These are phyloP conservation scores for Shiraia bambusicola DNA, from an alignment of 2,329 filamentous ascomycete species.

Conservation along the genomic window DNA sequence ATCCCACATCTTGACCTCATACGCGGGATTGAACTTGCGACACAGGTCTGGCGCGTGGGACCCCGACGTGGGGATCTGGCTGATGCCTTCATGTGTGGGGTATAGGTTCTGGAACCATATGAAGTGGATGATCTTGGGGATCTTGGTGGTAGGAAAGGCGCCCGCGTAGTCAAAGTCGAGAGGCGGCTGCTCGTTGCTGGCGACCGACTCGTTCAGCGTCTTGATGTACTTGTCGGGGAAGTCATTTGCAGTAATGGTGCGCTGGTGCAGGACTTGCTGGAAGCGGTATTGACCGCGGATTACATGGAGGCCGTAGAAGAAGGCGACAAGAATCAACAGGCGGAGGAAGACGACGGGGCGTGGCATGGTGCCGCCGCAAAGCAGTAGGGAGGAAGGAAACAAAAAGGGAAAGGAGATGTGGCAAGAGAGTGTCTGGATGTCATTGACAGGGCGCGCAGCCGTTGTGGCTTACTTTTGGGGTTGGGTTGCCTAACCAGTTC, in stretches of 20 bases:
- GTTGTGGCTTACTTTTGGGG: too few species aligned
- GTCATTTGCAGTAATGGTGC: constrained; percentile 11
- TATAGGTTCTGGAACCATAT: constrained; percentile 20
- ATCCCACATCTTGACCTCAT: constrained; percentile 23
- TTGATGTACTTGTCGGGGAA: constrained; percentile 12
- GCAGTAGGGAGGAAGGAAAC: too few species aligned
- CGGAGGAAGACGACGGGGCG: constrained; percentile 1
- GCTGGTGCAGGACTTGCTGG: constrained; percentile 5
- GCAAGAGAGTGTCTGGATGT: too few species aligned
- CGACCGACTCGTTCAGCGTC: constrained; percentile 11
- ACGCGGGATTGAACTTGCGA: constrained; percentile 17
- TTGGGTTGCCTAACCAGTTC: too few species aligned
- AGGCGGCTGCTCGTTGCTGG: constrained; percentile 5
- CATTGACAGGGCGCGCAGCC: too few species aligned
- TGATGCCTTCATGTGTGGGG: constrained; percentile 7
- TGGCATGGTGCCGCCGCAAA: neutral
- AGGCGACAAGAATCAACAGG: neutral
- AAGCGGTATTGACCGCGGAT: constrained; percentile 11
- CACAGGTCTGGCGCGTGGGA: constrained; percentile 19
- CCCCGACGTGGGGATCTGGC: constrained; percentile 8
- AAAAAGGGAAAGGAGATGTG: too few species aligned
- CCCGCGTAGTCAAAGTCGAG: constrained; percentile 12
- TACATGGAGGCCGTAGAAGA: constrained; percentile 7
- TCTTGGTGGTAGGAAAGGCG: constrained; percentile 6
- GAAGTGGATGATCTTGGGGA: constrained; percentile 17